Conservation (phyloP, 2,329 filamentous ascomycete genomes). For the Pyrenophora tritici-repentis region DNA sequence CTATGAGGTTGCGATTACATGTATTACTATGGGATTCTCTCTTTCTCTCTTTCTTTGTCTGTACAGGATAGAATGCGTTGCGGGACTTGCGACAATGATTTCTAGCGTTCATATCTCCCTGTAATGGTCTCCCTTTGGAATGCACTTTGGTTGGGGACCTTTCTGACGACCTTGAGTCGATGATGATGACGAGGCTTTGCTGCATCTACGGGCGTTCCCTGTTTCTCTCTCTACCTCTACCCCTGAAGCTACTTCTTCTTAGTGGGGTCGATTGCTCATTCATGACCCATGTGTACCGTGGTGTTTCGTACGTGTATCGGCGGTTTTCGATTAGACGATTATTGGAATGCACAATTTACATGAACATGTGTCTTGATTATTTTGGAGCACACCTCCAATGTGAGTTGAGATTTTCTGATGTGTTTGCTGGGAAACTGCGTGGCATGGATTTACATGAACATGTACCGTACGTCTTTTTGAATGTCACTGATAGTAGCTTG, state of each 20-base stretch:
- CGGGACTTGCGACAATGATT: not conserved
- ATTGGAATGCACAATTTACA: too few species aligned
- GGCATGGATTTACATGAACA: too few species aligned
- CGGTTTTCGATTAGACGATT: too few species aligned
- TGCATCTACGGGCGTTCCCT: conserved; percentile 11
- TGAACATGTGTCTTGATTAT: too few species aligned
- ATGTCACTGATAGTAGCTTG: too few species aligned
- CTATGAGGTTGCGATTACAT: not conserved
- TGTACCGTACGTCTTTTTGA: not conserved
- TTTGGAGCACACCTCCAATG: too few species aligned
- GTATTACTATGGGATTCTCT: conserved; percentile 9
- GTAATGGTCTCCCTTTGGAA: not conserved
- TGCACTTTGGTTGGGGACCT: not conserved
- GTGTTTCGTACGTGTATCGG: not conserved
- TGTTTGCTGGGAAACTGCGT: too few species aligned
- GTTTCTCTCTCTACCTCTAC: not conserved
- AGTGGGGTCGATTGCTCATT: not conserved
- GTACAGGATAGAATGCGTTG: not conserved
- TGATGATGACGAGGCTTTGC: not conserved
- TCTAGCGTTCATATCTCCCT: not conserved
- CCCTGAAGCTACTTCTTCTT: not conserved
- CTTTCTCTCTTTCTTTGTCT: not conserved
- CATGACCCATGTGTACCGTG: not conserved
- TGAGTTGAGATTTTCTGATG: too few species aligned
- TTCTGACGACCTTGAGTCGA: not conserved